Percentiles rank a stretch among this genome's conserved stretches.
Evolutionary conservation across 176 grass and related monocot species (phyloP).

Genomic region (Ensete glaucum): DNA sequence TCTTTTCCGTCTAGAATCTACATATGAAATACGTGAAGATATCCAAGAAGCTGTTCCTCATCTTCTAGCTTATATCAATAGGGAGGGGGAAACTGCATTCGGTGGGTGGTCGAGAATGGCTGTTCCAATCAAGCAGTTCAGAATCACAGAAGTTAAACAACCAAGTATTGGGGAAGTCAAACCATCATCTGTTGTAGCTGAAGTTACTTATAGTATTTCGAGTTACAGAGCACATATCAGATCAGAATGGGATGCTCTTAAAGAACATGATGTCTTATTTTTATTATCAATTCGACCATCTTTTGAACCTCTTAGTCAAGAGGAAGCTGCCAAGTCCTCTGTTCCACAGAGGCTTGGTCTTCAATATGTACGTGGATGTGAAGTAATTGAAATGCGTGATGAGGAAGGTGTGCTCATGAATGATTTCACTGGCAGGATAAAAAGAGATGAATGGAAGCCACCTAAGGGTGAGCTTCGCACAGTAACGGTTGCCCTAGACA

Average conservation of each 20-base stretch:
- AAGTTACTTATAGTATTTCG: constrained; percentile 67
- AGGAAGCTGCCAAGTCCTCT: constrained; percentile 80
- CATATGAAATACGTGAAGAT: constrained; percentile 98
- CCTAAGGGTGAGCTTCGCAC: constrained; percentile 94
- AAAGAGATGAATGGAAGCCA: constrained; percentile 95
- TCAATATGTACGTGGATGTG: constrained; percentile 94
- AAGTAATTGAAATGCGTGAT: constrained; percentile 83
- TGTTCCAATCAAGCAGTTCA: constrained; percentile 84
- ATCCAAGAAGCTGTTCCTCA: constrained; percentile 96
- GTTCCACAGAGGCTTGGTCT: constrained; percentile 87
- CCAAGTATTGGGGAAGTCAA: constrained; percentile 96
- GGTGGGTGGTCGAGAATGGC: constrained; percentile 99
- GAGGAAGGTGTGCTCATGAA: constrained; percentile 93
- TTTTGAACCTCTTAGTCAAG: constrained; percentile 88
- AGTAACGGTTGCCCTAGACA: constrained; percentile 77
- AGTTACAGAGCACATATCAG: constrained; percentile 80
- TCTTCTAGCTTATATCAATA: constrained; percentile 89
- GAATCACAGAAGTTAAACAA: constrained; percentile 81
- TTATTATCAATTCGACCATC: constrained; percentile 82
- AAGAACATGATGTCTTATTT: constrained; percentile 98
- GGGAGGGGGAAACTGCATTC: constrained; percentile 89
- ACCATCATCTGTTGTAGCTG: constrained; percentile 76
- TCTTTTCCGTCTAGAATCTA: constrained; percentile 96
- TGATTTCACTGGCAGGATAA: constrained; percentile 96
- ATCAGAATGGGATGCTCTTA: constrained; percentile 89